Percentiles rank a stretch among this genome's conserved stretches.
Conservation (phyloP, 108 stramenopile genomes). For the Cyclostephanos invisitatus region DNA sequence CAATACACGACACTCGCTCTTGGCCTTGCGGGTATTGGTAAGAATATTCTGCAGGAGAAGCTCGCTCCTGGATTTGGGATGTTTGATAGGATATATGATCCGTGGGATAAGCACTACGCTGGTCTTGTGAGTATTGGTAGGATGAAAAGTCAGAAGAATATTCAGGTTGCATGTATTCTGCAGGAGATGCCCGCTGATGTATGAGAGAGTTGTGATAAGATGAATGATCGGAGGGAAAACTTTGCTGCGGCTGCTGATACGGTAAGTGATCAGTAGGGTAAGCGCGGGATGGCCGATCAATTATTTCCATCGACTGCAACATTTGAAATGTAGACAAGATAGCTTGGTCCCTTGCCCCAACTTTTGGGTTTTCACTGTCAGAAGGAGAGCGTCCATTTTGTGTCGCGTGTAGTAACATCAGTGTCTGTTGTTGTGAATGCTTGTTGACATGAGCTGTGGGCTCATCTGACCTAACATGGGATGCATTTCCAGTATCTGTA, state of each 20-base stretch:
- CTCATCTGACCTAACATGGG: background rate
- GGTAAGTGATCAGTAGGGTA: background rate
- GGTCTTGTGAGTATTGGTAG: constrained; percentile 6
- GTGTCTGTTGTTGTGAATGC: constrained; percentile 17
- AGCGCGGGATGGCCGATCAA: constrained; percentile 1
- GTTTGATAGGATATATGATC: background rate
- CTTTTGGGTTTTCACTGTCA: constrained; percentile 1
- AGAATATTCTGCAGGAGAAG: constrained; percentile 2
- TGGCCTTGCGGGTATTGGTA: background rate
- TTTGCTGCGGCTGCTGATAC: constrained; percentile 5
- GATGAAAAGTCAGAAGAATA: constrained; percentile 5
- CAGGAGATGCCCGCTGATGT: constrained; percentile 4
- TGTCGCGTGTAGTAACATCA: background rate
- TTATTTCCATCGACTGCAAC: background rate
- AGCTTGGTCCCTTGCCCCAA: constrained; percentile 14
- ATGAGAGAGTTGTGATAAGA: background rate
- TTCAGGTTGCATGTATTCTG: constrained; percentile 9
- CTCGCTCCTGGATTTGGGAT: constrained; percentile 6
- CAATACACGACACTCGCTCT: background rate
- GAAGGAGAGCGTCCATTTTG: constrained; percentile 1
- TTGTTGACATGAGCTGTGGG: background rate
- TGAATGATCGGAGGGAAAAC: background rate
- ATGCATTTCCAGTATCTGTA: background rate
- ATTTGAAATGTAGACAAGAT: constrained; percentile 9
- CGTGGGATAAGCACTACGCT: background rate